Percentiles rank a stretch among this genome's conserved stretches.
Conservation (phyloP, 495 filamentous ascomycete genomes). For the Antarctomyces pellizariae region DNA sequence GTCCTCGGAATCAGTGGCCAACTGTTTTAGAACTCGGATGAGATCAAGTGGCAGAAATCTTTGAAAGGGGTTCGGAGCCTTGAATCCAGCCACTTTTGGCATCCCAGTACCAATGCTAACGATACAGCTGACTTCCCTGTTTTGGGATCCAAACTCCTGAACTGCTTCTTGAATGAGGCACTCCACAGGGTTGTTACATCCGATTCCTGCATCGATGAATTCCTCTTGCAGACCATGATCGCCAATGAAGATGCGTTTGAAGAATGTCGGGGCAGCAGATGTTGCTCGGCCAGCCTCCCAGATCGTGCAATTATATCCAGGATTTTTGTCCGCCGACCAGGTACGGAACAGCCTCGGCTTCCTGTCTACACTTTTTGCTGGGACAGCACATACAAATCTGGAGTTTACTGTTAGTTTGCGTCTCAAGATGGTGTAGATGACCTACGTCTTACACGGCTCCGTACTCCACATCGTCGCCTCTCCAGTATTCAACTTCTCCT, state of each 20-base stretch:
- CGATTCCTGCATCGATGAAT: conserved; percentile 8
- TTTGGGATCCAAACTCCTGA: conserved; percentile 2
- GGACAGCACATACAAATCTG: conserved; percentile 8
- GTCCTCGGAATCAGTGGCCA: conserved; percentile 5
- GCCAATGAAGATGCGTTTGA: conserved; percentile 3
- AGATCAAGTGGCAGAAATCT: conserved; percentile 5
- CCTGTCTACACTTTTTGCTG: conserved; percentile 2
- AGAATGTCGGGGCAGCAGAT: conserved; percentile 7
- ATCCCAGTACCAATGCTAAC: conserved; percentile 8
- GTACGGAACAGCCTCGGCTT: conserved; percentile 6
- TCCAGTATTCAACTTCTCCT: conserved; percentile 4
- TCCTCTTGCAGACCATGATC: conserved; percentile 1
- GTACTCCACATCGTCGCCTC: conserved; percentile 1
- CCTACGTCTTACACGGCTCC: conserved; percentile 1
- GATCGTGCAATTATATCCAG: conserved; percentile 2
- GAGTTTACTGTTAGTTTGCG: background rate
- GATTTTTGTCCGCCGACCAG: conserved; percentile 2
- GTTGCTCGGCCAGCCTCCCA: conserved; percentile 8
- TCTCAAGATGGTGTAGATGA: no score
- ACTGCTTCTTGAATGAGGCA: conserved; percentile 7
- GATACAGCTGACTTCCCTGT: conserved; percentile 1
- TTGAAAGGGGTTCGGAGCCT: conserved; percentile 1
- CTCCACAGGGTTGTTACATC: conserved; percentile 8
- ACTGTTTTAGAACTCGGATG: conserved; percentile 5
- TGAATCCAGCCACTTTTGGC: background rate